Evolutionary conservation across 2,329 filamentous ascomycete species (phyloP).

Genomic region (Talaromyces islandicus): DNA sequence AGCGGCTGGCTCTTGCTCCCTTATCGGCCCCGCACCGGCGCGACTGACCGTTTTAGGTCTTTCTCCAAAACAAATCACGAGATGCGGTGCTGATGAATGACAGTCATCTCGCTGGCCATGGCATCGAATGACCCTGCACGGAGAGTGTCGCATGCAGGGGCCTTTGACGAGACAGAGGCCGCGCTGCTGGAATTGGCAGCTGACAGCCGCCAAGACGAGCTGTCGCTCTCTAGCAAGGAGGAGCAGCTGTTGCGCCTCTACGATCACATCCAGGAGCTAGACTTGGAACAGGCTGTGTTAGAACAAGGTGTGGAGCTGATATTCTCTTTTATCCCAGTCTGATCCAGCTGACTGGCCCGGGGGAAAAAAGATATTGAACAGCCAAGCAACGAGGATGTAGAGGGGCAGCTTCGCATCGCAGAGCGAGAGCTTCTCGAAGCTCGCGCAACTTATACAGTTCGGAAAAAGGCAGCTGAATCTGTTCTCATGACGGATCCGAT

Average conservation of each 20-base stretch:
- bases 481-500: constrained; percentile 69
- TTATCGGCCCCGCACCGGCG: not conserved
- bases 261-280: constrained; percentile 64
- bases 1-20: not conserved
- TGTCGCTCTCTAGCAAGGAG: constrained; percentile 62
- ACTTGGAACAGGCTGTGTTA: constrained; percentile 65
- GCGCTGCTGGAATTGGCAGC: constrained; percentile 36
- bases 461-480: constrained; percentile 62
- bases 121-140: constrained; percentile 23
- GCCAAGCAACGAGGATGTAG: constrained; percentile 45
- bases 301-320: constrained; percentile 31
- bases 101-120: constrained; percentile 24
- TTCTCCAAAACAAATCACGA: constrained; percentile 10
- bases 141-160: constrained; percentile 22
- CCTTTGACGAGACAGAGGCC: constrained; percentile 21
- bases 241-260: constrained; percentile 62
- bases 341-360: not conserved
- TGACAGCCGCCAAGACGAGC: constrained; percentile 40
- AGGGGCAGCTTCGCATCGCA: constrained; percentile 46
- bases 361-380: constrained; percentile 28
- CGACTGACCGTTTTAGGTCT: not conserved
- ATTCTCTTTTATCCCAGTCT: not conserved
- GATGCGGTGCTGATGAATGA: constrained; percentile 9
- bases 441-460: constrained; percentile 62
- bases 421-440: constrained; percentile 65